These are phyloP conservation scores for Hyaloscypha variabilis DNA, from an alignment of 495 filamentous ascomycete genomes.

Conservation along the genomic window DNA sequence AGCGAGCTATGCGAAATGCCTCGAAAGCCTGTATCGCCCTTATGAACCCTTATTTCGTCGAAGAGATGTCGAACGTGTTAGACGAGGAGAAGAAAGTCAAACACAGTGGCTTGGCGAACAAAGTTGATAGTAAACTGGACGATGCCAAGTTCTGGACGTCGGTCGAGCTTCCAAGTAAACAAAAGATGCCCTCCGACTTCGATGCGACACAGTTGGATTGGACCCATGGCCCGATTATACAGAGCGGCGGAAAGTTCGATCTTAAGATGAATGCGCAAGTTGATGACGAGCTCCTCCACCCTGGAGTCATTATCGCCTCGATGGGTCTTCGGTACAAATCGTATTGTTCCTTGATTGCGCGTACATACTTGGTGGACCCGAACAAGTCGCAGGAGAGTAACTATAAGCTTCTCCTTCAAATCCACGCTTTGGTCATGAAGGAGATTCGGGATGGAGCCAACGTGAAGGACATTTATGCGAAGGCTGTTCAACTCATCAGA, in stretches of 20 bases:
- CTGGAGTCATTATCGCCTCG: slow-evolving; percentile 88
- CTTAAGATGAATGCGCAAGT: slow-evolving; percentile 73
- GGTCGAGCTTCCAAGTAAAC: slow-evolving; percentile 64
- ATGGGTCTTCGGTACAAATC: slow-evolving; percentile 94
- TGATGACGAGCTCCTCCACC: slow-evolving; percentile 83
- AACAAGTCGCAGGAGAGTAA: slow-evolving; percentile 92
- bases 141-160: slow-evolving; percentile 90
- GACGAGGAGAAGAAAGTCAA: slow-evolving; percentile 97
- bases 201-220: slow-evolving; percentile 93
- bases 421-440: slow-evolving; percentile 86
- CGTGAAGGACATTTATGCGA: slow-evolving; percentile 89
- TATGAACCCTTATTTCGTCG: slow-evolving; percentile 92
- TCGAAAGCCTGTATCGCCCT: slow-evolving; percentile 90
- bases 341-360: slow-evolving; percentile 85
- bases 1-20: slow-evolving; percentile 86
- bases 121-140: slow-evolving; percentile 87
- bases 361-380: slow-evolving; percentile 95
- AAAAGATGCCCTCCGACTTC: slow-evolving; percentile 82
- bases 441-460: slow-evolving; percentile 85
- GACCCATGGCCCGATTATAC: slow-evolving; percentile 87
- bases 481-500: slow-evolving; percentile 75
- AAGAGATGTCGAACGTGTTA: slow-evolving; percentile 94
- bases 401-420: slow-evolving; percentile 86
- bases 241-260: slow-evolving; percentile 95
- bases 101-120: slow-evolving; percentile 78